Base-by-base conservation (phyloP, 495 filamentous ascomycete species). In the Aspergillus wentii region DNA sequence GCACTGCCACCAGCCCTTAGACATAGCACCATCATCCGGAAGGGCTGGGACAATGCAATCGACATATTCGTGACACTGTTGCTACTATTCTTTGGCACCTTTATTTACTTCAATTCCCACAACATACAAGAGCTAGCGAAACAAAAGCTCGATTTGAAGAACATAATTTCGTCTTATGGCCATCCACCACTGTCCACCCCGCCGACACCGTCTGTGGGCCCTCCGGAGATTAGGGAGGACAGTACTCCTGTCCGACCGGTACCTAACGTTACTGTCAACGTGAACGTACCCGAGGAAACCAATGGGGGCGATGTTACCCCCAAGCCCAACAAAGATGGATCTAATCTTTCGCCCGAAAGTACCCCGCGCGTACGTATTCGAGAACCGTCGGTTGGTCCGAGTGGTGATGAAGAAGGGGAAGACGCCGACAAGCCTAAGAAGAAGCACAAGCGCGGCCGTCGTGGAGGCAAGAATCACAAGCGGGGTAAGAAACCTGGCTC, bases 401-500 rank as follows among this genome's bases (percentile, higher is more conserved):
- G n/a, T n/a, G n/a, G n/a, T n/a, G 62, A 59, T 15, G 59, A 61
- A 15, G 62, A 71, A 8, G 59, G 69, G 9, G 59, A 70, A 9
- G 57, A 60, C 20, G 60, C 53, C 8, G 66, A 62, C 1, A 72
- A 73, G 31, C 77, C 82, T 20, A 89, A 90, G 66, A 92, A 88
- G 64, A 92, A 88, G 54, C 72, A 73, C 2, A 84, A 83, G 32
- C 78, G 92, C 44, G 92, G 92, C 10, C 78, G 80, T 25, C 78
- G 92, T 30, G 92, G 89, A 26, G 90, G 91, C 9, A 74, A 76
- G 30, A 79, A 80, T 40, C 83, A 87, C 46, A 78, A 77, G 40
- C 86, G 88, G 43, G 66, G 64, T 34, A 71, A 69, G 32, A 77
- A 74, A 46, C 59, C 62, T 1, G 65, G 56, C 18, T 45, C 46